Conservation (phyloP, 331 rosid species). For the Malus hybrid region DNA sequence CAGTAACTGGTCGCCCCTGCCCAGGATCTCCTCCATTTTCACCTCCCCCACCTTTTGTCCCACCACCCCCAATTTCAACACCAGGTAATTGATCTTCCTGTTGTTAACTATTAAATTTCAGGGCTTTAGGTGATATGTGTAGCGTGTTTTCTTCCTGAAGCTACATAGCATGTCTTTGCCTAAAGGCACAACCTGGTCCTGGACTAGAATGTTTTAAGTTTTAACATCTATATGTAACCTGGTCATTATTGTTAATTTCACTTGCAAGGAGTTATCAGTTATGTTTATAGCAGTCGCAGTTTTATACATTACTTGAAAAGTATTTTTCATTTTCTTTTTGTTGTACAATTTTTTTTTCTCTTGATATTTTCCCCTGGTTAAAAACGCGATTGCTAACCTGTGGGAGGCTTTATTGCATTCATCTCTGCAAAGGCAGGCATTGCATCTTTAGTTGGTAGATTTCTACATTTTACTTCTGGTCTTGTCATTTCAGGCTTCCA, state of each 20-base stretch:
- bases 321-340: neutral
- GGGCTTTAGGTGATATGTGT: neutral
- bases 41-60: constrained; percentile 98
- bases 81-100: constrained; percentile 58
- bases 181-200: neutral
- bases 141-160: too few relatives aligned
- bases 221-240: neutral
- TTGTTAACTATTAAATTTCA: neutral
- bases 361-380: neutral
- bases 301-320: neutral
- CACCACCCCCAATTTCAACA: constrained; percentile 75
- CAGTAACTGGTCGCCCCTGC: constrained; percentile 93
- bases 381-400: neutral
- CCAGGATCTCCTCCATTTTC: constrained; percentile 99
- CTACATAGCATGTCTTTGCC: neutral
- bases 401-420: neutral
- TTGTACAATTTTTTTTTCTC: neutral
- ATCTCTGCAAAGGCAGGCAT: neutral
- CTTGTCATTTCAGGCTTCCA: neutral
- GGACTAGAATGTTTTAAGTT: neutral
- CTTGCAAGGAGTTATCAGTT: neutral
- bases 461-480: neutral
- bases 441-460: neutral
- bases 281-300: neutral
- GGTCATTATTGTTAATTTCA: neutral